These are phyloP conservation scores for Samsoniella hepiali DNA, from an alignment of 2,329 filamentous ascomycete species.

Conservation along the genomic window DNA sequence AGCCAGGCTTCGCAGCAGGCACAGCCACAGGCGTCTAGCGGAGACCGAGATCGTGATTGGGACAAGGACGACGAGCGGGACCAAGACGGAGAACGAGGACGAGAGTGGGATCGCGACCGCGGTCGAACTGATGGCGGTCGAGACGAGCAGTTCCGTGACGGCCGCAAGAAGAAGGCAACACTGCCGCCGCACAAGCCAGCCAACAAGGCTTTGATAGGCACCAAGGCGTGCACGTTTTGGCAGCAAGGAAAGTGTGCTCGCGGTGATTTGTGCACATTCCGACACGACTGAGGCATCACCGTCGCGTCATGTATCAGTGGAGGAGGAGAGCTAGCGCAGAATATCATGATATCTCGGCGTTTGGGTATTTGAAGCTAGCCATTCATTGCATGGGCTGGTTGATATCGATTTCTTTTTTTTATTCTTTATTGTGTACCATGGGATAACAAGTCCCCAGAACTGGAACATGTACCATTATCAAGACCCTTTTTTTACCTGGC, in stretches of 20 bases:
- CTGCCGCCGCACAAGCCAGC: slow-evolving; percentile 41
- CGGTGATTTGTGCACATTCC: slow-evolving; percentile 70
- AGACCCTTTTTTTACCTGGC: background rate
- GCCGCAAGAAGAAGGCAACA: slow-evolving; percentile 40
- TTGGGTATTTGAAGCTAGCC: slow-evolving; percentile 4
- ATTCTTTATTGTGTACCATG: slow-evolving; percentile 4
- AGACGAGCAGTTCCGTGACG: slow-evolving; percentile 34
- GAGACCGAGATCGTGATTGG: slow-evolving; percentile 27
- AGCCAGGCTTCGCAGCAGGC: slow-evolving; percentile 32
- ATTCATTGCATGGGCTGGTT: background rate
- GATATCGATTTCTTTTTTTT: slow-evolving; percentile 5
- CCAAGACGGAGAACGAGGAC: slow-evolving; percentile 14
- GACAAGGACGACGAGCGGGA: slow-evolving; percentile 24
- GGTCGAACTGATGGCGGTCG: slow-evolving; percentile 33
- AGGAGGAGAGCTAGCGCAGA: background rate
- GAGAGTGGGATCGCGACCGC: slow-evolving; percentile 35
- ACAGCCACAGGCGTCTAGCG: slow-evolving; percentile 21
- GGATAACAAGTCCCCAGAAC: background rate
- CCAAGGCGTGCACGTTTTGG: slow-evolving; percentile 68
- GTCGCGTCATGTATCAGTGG: background rate
- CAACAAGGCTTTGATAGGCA: slow-evolving; percentile 59
- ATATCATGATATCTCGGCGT: slow-evolving; percentile 12
- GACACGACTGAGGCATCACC: slow-evolving; percentile 50
- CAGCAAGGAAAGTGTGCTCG: slow-evolving; percentile 68
- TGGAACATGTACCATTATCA: slow-evolving; percentile 4